A percentile compares a stretch with the other conserved stretches of the same genome.
These are phyloP conservation scores for Diacronema lutheri DNA, from an alignment of 78 protist species.

Conservation along the genomic window DNA sequence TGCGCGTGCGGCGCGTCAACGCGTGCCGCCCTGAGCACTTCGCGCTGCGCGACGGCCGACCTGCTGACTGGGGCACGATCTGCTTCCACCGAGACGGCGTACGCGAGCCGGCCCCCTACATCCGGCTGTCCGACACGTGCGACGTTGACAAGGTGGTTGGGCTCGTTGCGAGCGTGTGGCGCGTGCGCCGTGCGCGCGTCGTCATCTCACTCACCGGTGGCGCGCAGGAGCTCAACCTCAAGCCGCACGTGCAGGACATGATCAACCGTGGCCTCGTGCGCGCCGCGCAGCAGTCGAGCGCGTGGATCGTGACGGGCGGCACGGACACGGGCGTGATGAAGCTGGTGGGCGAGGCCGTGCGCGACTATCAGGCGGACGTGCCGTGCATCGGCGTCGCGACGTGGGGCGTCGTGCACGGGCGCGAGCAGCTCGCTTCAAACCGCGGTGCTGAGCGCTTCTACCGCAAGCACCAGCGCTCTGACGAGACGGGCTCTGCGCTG, in stretches of 20 bases:
- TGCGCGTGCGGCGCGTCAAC: too few species aligned
- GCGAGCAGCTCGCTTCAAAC: too few species aligned
- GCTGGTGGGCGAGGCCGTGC: background rate
- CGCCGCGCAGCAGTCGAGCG: background rate
- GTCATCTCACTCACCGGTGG: background rate
- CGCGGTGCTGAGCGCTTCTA: too few species aligned
- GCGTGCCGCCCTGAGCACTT: too few species aligned
- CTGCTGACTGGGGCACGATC: too few species aligned
- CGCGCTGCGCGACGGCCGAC: too few species aligned
- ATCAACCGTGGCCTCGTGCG: background rate
- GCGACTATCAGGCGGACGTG: background rate
- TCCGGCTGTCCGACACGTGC: too few species aligned
- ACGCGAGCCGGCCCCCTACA: too few species aligned
- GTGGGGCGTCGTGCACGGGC: background rate
- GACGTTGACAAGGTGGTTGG: too few species aligned
- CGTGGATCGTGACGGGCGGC: background rate
- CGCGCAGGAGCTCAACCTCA: background rate
- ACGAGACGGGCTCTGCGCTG: background rate
- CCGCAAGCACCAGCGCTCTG: too few species aligned
- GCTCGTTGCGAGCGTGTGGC: background rate
- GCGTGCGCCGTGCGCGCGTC: background rate
- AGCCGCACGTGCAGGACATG: background rate
- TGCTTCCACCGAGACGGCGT: too few species aligned
- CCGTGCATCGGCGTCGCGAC: background rate
- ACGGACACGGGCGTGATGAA: conserved; percentile 1